Conservation (phyloP, 495 filamentous ascomycete genomes). For the Aspergillus indologenus region DNA sequence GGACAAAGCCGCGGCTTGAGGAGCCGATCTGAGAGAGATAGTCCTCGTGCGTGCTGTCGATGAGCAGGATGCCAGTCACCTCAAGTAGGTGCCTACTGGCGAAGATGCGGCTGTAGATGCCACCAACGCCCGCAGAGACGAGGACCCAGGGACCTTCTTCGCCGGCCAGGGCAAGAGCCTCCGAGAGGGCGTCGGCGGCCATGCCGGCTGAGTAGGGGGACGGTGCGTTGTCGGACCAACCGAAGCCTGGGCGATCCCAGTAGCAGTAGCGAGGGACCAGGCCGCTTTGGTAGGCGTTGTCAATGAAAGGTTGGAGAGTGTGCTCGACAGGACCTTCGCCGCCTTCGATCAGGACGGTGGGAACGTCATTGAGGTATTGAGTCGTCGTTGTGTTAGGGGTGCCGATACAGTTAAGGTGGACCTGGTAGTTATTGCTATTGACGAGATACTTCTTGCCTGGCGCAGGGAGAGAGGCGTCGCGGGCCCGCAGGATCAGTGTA, state of each 20-base stretch:
- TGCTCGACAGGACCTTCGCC: slow-evolving; percentile 76
- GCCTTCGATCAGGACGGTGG: slow-evolving; percentile 79
- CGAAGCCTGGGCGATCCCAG: slow-evolving; percentile 87
- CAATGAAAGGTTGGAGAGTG: slow-evolving; percentile 63
- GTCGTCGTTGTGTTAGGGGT: slow-evolving; percentile 45
- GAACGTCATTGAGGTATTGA: slow-evolving; percentile 41
- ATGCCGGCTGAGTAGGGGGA: slow-evolving; percentile 90
- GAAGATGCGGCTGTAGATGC: slow-evolving; percentile 87
- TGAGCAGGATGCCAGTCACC: slow-evolving; percentile 73
- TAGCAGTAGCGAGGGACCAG: slow-evolving; percentile 88
- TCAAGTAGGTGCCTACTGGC: slow-evolving; percentile 70
- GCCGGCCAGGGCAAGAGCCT: slow-evolving; percentile 74
- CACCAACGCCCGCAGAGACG: slow-evolving; percentile 71
- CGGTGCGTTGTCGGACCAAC: slow-evolving; percentile 89
- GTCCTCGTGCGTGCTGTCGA: slow-evolving; percentile 86
- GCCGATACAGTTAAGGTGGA: slow-evolving; percentile 83
- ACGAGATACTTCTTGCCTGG: slow-evolving; percentile 75
- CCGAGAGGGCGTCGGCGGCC: slow-evolving; percentile 78
- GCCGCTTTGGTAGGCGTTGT: slow-evolving; percentile 63
- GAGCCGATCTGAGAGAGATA: slow-evolving; percentile 63
- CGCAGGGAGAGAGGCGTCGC: slow-evolving; percentile 66
- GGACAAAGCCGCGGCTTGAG: slow-evolving; percentile 69
- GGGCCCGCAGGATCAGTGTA: slow-evolving; percentile 71
- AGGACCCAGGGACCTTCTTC: slow-evolving; percentile 83
- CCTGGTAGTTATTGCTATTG: slow-evolving; percentile 73